Conservation (phyloP, 2,329 filamentous ascomycete genomes). For the Pseudocercospora cruenta region DNA sequence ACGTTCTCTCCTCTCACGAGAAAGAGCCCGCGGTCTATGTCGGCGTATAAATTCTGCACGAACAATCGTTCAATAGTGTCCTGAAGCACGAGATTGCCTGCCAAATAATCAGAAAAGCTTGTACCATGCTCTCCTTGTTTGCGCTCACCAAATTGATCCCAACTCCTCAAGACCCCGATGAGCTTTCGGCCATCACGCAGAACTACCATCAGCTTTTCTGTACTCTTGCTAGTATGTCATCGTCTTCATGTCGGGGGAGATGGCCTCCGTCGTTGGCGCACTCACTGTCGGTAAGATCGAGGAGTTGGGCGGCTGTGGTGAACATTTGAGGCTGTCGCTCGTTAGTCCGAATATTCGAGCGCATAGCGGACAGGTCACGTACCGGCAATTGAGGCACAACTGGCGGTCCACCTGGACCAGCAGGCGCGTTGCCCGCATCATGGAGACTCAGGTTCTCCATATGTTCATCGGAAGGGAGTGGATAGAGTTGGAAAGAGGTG, state of each 20-base stretch:
- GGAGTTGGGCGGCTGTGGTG: slow-evolving; percentile 90
- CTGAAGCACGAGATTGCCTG: slow-evolving; percentile 93
- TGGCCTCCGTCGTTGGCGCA: slow-evolving; percentile 38
- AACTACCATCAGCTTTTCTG: slow-evolving; percentile 93
- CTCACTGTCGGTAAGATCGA: slow-evolving; percentile 96
- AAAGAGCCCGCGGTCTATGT: slow-evolving; percentile 84
- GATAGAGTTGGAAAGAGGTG: slow-evolving; percentile 2
- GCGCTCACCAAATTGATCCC: slow-evolving; percentile 90
- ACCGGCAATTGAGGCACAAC: slow-evolving; percentile 65
- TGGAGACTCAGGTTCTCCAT: slow-evolving; percentile 42
- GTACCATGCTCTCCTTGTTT: neutral
- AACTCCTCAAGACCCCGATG: slow-evolving; percentile 87
- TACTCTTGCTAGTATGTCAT: slow-evolving; percentile 30
- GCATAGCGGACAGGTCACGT: neutral
- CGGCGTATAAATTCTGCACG: slow-evolving; percentile 73
- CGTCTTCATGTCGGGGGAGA: neutral
- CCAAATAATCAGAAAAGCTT: slow-evolving; percentile 12
- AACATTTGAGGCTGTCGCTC: slow-evolving; percentile 79
- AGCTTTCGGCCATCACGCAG: slow-evolving; percentile 93
- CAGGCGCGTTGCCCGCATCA: slow-evolving; percentile 33
- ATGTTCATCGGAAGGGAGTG: slow-evolving; percentile 17
- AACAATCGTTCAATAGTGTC: slow-evolving; percentile 90
- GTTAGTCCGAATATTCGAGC: neutral
- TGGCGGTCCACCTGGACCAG: slow-evolving; percentile 31
- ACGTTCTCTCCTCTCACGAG: slow-evolving; percentile 96